Percentiles rank a stretch among this genome's conserved stretches.
Conservation (phyloP, 2,329 filamentous ascomycete genomes). For the Colletotrichum musicola region DNA sequence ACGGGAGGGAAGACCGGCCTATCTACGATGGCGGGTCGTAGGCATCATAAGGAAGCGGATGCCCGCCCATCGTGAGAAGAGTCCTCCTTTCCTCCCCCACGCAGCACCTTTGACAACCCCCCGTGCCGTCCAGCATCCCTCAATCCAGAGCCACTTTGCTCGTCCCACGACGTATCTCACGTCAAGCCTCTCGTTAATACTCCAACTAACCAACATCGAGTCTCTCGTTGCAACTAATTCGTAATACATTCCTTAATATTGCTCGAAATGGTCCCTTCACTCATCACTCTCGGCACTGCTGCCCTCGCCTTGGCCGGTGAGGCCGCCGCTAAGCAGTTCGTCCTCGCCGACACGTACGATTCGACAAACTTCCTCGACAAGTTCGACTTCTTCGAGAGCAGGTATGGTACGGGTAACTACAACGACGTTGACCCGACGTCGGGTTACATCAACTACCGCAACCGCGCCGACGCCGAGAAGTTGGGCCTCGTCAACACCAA, state of each 20-base stretch:
- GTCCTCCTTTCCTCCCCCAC: conserved; percentile 7
- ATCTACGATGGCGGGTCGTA: conserved; percentile 3
- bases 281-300: conserved; percentile 54
- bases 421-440: conserved; percentile 68
- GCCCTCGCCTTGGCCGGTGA: conserved; percentile 51
- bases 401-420: conserved; percentile 35
- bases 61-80: background rate
- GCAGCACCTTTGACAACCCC: conserved; percentile 24
- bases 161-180: conserved; percentile 58
- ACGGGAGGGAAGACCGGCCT: background rate
- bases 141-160: conserved; percentile 48
- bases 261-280: conserved; percentile 55
- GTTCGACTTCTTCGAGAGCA: conserved; percentile 56
- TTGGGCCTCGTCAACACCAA: conserved; percentile 51
- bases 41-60: conserved; percentile 29
- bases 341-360: conserved; percentile 57
- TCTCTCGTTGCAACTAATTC: conserved; percentile 46
- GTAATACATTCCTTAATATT: conserved; percentile 41
- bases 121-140: conserved; percentile 31
- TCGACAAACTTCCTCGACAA: conserved; percentile 61
- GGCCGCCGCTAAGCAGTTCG: conserved; percentile 49
- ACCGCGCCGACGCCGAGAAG: conserved; percentile 48
- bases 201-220: too few relatives aligned
- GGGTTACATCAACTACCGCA: conserved; percentile 72
- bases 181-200: conserved; percentile 54